Evolutionary conservation across 805 yeast species (phyloP), one percentile per base, ranked within the genome.

Genomic region (Kuraishia ogatae): DNA sequence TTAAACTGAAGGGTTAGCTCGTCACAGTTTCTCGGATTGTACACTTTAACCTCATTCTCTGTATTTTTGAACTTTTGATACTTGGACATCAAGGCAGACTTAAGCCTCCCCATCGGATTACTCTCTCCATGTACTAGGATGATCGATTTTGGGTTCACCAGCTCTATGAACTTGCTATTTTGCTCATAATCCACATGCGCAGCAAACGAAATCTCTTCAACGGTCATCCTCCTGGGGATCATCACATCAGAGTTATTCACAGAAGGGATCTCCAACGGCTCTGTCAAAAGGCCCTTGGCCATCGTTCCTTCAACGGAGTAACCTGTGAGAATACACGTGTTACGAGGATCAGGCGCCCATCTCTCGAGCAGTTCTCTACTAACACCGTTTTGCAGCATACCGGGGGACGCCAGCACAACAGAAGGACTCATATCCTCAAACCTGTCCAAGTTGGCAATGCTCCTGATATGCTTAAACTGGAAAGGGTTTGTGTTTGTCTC

Each of bases 111-210:
- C 98, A 94, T 94, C n/a, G 97, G 97, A 63, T 89, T 91, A 1
- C 94, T 84, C 65, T 94, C 99, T 13, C 99, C 99, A 69, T 94
- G 99, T 1, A 94, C 99, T 54, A 94, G 77, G 56, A 93, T 90
- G 57, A 94, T 88, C 54, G 87, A 84, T 57, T 80, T 80, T 0
- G 99, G 96, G 56, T 87, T 86, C 2, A 94, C 89, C 57, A 84
- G 75, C 61, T 92, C 97, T 57, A 94, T 94, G 65, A 94, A 94
- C 55, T 87, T 89, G 1, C 96, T 76, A 62, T 94, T 94, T 65
- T 94, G 97, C 63, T 88, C 90, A 69, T 87, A 94, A 67, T 94
- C 99, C 22, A 94, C 99, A 70, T 94, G 99, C 0, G 99, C 99
- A n/a, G 99, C 98, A 76, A 94, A 94, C 1, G 98, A 92, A 2